Percentiles rank a stretch among this genome's conserved stretches.
Conservation (phyloP, 148 eudicot genomes). For the Rhododendron kiyosumense region DNA sequence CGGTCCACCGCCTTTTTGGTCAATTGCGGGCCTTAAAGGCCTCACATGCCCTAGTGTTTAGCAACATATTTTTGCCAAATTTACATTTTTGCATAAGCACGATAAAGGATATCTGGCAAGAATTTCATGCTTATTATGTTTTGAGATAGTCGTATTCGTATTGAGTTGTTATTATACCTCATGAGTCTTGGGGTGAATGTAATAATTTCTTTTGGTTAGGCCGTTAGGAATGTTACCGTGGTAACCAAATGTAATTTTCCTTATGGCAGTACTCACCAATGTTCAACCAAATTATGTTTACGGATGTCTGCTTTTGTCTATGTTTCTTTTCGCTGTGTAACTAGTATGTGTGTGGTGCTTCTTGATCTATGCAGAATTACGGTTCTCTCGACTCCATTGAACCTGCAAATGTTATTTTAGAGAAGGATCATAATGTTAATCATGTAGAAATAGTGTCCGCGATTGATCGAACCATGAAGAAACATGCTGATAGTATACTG, state of each 20-base stretch:
- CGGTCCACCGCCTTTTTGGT: not conserved
- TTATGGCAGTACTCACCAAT: not conserved
- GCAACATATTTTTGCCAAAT: not conserved
- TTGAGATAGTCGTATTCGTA: not conserved
- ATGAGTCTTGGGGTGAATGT: not conserved
- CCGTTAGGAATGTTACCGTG: not conserved
- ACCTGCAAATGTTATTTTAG: constrained; percentile 45
- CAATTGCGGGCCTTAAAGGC: not conserved
- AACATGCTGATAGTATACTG: constrained; percentile 58
- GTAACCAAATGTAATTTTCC: not conserved
- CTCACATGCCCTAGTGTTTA: not conserved
- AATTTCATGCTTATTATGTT: not conserved
- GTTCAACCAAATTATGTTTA: not conserved
- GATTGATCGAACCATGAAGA: constrained; percentile 76
- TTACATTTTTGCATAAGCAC: not conserved
- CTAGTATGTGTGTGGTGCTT: constrained; percentile 3
- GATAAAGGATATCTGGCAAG: not conserved
- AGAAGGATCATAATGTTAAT: constrained; percentile 47
- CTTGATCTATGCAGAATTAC: constrained; percentile 49
- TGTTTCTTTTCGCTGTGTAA: not conserved
- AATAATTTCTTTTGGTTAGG: not conserved
- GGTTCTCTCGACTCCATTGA: constrained; percentile 53
- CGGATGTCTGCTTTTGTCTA: not conserved
- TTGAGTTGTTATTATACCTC: not conserved
- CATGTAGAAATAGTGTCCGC: constrained; percentile 57